phyloP scores from a whole-genome alignment of 192 early-diverging fungal genomes.

The Thamnidium elegans region DNA sequence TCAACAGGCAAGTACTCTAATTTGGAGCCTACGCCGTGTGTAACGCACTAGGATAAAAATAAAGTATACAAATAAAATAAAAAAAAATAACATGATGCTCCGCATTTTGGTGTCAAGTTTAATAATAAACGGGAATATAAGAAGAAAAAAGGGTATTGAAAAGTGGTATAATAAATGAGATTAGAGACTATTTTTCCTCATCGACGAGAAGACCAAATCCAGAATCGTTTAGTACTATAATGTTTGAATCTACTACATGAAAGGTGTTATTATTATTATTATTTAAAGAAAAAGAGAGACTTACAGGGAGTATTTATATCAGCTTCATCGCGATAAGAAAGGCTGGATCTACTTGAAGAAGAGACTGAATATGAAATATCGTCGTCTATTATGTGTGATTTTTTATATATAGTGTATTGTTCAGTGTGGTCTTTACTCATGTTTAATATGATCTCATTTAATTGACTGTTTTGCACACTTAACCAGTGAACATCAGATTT shows the following conservation, averaged over 20 bases:
- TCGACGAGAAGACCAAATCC: background rate
- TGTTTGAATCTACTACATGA: no score
- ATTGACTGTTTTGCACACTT: background rate
- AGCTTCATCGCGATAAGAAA: background rate
- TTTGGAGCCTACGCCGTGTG: no score
- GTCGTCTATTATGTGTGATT: background rate
- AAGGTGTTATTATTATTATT: no score
- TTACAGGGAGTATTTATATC: no score
- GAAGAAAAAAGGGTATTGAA: background rate
- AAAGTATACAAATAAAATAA: background rate
- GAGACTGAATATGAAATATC: background rate
- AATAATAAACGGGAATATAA: background rate
- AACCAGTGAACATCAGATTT: slow-evolving; percentile 26
- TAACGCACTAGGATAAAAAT: no score
- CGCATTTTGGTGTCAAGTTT: no score
- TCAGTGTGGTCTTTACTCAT: no score
- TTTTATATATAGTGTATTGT: no score
- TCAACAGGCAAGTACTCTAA: no score
- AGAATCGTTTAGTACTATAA: background rate
- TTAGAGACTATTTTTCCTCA: background rate
- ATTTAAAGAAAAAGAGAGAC: no score
- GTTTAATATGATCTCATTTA: no score
- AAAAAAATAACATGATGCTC: background rate
- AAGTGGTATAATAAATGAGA: background rate
- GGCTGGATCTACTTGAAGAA: background rate